Evolutionary conservation across 352 stramenopile genomes (phyloP).

Genomic region (Phytophthora ramorum): DNA sequence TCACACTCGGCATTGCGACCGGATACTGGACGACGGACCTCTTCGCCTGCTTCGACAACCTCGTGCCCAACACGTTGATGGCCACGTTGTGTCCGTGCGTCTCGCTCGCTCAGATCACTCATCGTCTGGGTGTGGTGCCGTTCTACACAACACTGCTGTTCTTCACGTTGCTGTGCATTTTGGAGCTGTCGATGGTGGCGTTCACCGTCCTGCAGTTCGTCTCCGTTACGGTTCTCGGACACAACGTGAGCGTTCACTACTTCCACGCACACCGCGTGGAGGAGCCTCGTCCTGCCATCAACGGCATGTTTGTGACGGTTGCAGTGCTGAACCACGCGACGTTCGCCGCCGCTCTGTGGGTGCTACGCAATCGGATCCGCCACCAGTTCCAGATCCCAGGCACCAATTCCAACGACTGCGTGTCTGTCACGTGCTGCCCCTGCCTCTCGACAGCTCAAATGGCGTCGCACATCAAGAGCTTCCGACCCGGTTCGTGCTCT

Average conservation of each 20-base stretch:
- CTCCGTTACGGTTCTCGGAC: slow-evolving; percentile 22
- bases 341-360: slow-evolving; percentile 37
- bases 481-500: slow-evolving; percentile 54
- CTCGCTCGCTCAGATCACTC: slow-evolving; percentile 59
- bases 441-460: slow-evolving; percentile 72
- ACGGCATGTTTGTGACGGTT: slow-evolving; percentile 27
- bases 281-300: slow-evolving; percentile 24
- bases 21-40: slow-evolving; percentile 40
- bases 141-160: slow-evolving; percentile 50
- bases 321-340: slow-evolving; percentile 26
- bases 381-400: slow-evolving; percentile 62
- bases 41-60: slow-evolving; percentile 51
- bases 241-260: slow-evolving; percentile 23
- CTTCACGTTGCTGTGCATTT: slow-evolving; percentile 30
- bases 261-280: slow-evolving; percentile 38
- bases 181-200: slow-evolving; percentile 21
- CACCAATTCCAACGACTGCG: slow-evolving; percentile 41
- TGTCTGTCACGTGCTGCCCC: slow-evolving; percentile 44
- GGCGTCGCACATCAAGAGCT: slow-evolving; percentile 67
- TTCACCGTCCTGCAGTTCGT: slow-evolving; percentile 31
- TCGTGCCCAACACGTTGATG: slow-evolving; percentile 62
- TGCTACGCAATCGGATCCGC: slow-evolving; percentile 47
- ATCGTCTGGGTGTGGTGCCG: slow-evolving; percentile 50
- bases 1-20: slow-evolving; percentile 28
- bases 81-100: slow-evolving; percentile 61